phyloP scores from a whole-genome alignment of 2,329 filamentous ascomycete species.

The Exophiala aquamarina region DNA sequence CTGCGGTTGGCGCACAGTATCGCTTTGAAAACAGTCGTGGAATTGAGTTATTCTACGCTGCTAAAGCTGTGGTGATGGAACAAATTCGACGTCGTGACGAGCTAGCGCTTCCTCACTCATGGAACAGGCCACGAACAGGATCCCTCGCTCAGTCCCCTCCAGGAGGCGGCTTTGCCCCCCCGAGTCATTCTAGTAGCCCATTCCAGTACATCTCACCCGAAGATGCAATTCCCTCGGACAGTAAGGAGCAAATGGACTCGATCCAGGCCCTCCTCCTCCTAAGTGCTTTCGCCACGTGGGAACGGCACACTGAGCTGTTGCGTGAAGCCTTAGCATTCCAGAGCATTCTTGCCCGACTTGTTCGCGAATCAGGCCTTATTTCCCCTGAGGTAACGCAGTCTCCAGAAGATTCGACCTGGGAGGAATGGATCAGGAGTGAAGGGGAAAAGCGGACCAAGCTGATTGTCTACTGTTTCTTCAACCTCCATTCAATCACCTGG shows the following conservation, averaged over 20 bases:
- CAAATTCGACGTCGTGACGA: slow-evolving; percentile 52
- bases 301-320: slow-evolving; percentile 57
- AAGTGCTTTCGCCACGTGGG: slow-evolving; percentile 62
- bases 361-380: slow-evolving; percentile 53
- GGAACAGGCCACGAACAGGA: slow-evolving; percentile 41
- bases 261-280: slow-evolving; percentile 52
- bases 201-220: slow-evolving; percentile 37
- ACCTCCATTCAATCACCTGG: slow-evolving; percentile 62
- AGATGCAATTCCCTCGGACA: slow-evolving; percentile 35
- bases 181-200: slow-evolving; percentile 44
- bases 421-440: slow-evolving; percentile 55
- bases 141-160: slow-evolving; percentile 39
- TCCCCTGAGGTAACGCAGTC: slow-evolving; percentile 25
- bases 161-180: slow-evolving; percentile 41
- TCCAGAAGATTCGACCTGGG: slow-evolving; percentile 47
- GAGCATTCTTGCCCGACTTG: slow-evolving; percentile 56
- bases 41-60: slow-evolving; percentile 58
- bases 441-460: slow-evolving; percentile 56
- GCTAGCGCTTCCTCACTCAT: slow-evolving; percentile 42
- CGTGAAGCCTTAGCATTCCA: slow-evolving; percentile 58
- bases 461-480: slow-evolving; percentile 59
- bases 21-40: slow-evolving; percentile 51
- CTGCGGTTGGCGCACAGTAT: slow-evolving; percentile 51
- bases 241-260: slow-evolving; percentile 49
- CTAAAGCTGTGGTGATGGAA: slow-evolving; percentile 54